A percentile compares a stretch with the other conserved stretches of the same genome.
Evolutionary conservation across 1,284 basidiomycete species (phyloP).

Genomic region (Papiliotrema fonsecae): DNA sequence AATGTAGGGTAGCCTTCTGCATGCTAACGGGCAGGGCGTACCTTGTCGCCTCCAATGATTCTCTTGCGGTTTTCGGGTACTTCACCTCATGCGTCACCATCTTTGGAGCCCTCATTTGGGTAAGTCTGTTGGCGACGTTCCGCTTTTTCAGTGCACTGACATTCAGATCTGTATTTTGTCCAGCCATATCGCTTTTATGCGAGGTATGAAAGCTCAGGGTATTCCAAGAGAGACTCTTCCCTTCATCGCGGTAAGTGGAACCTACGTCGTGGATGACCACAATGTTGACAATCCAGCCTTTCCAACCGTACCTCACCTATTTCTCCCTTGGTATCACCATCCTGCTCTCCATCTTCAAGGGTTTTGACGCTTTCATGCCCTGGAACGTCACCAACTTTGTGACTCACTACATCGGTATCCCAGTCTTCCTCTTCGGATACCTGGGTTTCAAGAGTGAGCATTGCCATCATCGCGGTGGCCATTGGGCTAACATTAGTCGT

Average conservation of each 20-base stretch:
- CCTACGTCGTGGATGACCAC: background rate
- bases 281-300: conserved; percentile 2
- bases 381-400: conserved; percentile 59
- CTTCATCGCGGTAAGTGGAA: conserved; percentile 55
- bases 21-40: too few relatives aligned
- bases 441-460: conserved; percentile 55
- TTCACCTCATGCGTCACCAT: conserved; percentile 66
- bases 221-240: conserved; percentile 21
- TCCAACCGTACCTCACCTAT: conserved; percentile 9
- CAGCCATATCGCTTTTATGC: conserved; percentile 68
- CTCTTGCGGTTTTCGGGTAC: conserved; percentile 58
- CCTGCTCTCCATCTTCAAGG: conserved; percentile 57
- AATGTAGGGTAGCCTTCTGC: too few relatives aligned
- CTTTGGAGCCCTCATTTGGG: conserved; percentile 66
- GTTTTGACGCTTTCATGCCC: conserved; percentile 61
- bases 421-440: conserved; percentile 57
- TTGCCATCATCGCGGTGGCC: too few relatives aligned
- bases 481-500: conserved; percentile 8
- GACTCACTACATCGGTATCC: conserved; percentile 50
- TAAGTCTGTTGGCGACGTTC: background rate
- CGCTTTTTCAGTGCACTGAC: background rate
- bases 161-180: conserved; percentile 57
- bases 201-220: conserved; percentile 47
- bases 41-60: conserved; percentile 24
- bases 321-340: conserved; percentile 57